Evolutionary conservation across 805 yeast species (phyloP).

Genomic region (Schwanniomyces polymorphus): DNA sequence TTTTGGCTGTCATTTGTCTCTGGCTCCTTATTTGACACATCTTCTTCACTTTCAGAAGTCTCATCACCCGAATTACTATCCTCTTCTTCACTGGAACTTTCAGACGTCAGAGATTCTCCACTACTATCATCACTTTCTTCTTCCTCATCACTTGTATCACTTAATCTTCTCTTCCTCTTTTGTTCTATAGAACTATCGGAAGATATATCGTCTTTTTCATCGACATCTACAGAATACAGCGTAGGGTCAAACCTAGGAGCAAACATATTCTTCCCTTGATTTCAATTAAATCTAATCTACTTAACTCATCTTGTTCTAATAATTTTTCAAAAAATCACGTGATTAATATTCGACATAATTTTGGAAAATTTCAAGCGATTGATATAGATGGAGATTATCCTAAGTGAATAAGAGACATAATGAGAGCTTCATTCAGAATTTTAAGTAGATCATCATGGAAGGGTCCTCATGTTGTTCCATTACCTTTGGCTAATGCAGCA

Average conservation of each 20-base stretch:
- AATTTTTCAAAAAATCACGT: slow-evolving; percentile 2
- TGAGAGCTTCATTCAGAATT: slow-evolving; percentile 34
- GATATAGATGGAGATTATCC: background rate
- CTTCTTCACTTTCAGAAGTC: slow-evolving; percentile 1
- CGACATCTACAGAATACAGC: background rate
- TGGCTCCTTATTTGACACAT: slow-evolving; percentile 6
- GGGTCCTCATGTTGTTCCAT: slow-evolving; percentile 92
- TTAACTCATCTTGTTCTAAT: slow-evolving; percentile 2
- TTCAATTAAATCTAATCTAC: background rate
- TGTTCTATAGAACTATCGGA: background rate
- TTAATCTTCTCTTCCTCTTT: slow-evolving; percentile 19
- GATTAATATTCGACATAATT: background rate
- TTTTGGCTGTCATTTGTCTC: slow-evolving; percentile 2
- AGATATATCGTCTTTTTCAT: background rate
- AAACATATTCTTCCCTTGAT: slow-evolving; percentile 43
- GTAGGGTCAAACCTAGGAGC: slow-evolving; percentile 65
- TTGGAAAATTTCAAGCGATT: slow-evolving; percentile 1
- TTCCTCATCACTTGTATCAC: slow-evolving; percentile 9
- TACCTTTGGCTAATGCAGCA: slow-evolving; percentile 86
- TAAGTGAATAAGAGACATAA: slow-evolving; percentile 7
- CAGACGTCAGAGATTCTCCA: slow-evolving; percentile 2
- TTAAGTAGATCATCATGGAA: slow-evolving; percentile 44
- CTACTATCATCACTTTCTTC: slow-evolving; percentile 9
- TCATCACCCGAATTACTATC: background rate
- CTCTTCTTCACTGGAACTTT: background rate